Base-by-base conservation (phyloP, 805 yeast species). In the Allodekkera sacchari region DNA sequence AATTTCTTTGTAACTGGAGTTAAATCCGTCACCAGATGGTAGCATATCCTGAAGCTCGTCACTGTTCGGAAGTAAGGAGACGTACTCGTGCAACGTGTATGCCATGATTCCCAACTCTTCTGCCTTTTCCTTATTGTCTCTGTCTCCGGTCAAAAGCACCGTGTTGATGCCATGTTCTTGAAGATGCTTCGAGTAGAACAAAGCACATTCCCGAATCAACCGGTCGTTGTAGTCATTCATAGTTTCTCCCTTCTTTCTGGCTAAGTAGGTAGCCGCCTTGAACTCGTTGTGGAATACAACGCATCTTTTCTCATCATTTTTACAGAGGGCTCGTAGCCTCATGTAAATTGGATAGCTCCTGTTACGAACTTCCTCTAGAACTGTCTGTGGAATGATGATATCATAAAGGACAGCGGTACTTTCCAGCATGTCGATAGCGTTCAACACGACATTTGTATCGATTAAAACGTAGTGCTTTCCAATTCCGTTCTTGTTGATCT, bases 281-380 rank as follows among this genome's bases (percentile, higher is more conserved):
- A 87, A 92, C 56, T 89, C 97, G 58, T 92, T 92, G 59, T 92
- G 96, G 57, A 83, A 92, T 3, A 92, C 92, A 22, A 83, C 73
- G 48, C 87, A 84, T 38, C 96, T 66, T 56, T 92, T 92, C 23
- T 72, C 82, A 32, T 77, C 84, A 27, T 72, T 66, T 44, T 83
- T 79, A 19, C 83, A 76, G 13, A 92, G 61, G 3, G 82, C 71
- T 47, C 96, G 69, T 29, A 89, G 57, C 51, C 98, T 69, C 47
- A 83, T 76, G 53, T 88, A 92, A 13, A 89, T 77, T 4, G 98
- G 95, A 48, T 77, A 74, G 31, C 95, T 83, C 48, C 79, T 68
- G 52, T 85, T 85, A 42, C 84, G 74, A 7, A 89, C 95, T 55
- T 92, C 97, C 44, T 94, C 96, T 22, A 92, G 63, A 3, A 85